Conservation (phyloP, 2,329 filamentous ascomycete species). For the Ophiostoma perfectum region DNA sequence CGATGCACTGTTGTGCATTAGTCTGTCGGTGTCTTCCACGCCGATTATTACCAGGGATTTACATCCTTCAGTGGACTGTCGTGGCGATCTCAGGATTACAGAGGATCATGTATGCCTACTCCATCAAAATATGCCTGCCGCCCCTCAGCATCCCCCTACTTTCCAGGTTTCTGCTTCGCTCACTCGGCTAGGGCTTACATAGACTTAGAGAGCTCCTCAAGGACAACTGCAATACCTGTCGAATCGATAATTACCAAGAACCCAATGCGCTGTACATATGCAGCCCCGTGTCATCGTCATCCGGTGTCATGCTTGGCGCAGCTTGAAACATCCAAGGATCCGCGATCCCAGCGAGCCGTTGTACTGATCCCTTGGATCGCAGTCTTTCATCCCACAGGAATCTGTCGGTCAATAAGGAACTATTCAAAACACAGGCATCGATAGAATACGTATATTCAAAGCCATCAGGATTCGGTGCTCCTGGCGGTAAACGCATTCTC, state of each 20-base stretch:
- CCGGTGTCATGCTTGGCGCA: not conserved
- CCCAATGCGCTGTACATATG: not conserved
- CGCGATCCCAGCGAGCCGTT: not conserved
- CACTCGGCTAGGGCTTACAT: not conserved
- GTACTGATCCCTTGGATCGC: not conserved
- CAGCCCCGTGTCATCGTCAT: not conserved
- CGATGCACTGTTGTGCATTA: no score
- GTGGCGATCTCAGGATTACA: conserved; percentile 5
- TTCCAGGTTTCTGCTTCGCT: not conserved
- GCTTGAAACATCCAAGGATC: not conserved
- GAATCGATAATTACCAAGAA: not conserved
- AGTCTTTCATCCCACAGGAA: not conserved
- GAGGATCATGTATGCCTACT: not conserved
- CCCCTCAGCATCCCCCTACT: not conserved
- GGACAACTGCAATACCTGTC: no score
- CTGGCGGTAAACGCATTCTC: not conserved
- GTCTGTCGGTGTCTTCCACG: no score
- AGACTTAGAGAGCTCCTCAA: not conserved
- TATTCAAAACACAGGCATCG: no score
- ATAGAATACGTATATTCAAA: no score
- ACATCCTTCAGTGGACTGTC: conserved; percentile 6
- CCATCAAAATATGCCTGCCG: not conserved
- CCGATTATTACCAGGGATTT: not conserved
- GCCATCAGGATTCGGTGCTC: no score
- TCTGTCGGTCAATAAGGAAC: no score